Conservation (phyloP, 345 rosid genomes). For the Litchi chinensis region DNA sequence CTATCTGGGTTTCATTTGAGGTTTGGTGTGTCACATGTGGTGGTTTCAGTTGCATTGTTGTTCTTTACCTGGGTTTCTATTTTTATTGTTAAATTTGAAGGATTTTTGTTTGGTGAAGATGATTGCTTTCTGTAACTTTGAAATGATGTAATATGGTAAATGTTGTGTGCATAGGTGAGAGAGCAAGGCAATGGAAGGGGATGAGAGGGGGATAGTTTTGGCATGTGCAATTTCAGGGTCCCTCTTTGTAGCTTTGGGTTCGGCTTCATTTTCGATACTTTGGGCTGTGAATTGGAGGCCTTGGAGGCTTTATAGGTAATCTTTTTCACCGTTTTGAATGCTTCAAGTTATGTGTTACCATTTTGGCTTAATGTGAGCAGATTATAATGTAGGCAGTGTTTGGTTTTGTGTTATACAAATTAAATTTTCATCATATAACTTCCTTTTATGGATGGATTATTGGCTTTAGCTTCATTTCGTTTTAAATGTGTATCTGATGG, state of each 20-base stretch:
- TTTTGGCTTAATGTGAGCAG: neutral
- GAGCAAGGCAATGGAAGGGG: constrained; percentile 82
- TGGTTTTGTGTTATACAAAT: neutral
- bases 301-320: constrained; percentile 94
- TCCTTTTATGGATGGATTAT: neutral
- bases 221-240: constrained; percentile 85
- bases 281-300: constrained; percentile 99
- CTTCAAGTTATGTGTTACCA: neutral
- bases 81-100: neutral
- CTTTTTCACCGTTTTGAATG: neutral
- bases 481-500: neutral
- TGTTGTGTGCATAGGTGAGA: constrained; percentile 47
- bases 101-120: neutral
- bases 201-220: constrained; percentile 58
- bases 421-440: neutral
- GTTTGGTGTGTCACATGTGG: neutral
- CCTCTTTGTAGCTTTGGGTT: constrained; percentile 76
- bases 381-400: constrained; percentile 1
- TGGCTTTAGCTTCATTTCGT: neutral
- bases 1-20: constrained; percentile 17
- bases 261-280: constrained; percentile 77
- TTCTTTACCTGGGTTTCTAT: constrained; percentile 22
- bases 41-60: constrained; percentile 10
- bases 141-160: constrained; percentile 27
- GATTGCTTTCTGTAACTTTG: constrained; percentile 9